Percentiles rank a stretch among this genome's conserved stretches.
Evolutionary conservation across 257 asterid species (phyloP).

Genomic region (Linderniella brevidens): DNA sequence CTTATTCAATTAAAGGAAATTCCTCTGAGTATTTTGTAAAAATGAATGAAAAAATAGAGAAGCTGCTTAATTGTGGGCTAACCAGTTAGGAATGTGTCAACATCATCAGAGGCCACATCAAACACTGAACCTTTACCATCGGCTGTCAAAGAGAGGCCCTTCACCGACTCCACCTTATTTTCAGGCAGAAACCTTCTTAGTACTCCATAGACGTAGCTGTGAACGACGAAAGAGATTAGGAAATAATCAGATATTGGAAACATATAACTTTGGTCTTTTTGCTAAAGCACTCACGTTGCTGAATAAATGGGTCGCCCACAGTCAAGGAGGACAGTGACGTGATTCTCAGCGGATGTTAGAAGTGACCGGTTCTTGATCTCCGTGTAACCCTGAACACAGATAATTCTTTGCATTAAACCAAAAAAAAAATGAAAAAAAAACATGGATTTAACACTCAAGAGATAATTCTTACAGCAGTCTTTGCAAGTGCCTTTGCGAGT

Average conservation of each 20-base stretch:
- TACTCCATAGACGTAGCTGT: conserved; percentile 53
- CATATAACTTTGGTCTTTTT: too few relatives aligned
- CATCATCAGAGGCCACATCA: conserved; percentile 56
- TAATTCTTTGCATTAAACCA: neutral
- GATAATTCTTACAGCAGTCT: conserved; percentile 58
- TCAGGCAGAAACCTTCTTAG: conserved; percentile 78
- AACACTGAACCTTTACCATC: conserved; percentile 90
- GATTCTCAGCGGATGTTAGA: conserved; percentile 74
- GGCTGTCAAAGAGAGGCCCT: conserved; percentile 76
- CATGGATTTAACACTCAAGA: neutral
- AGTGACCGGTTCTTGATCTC: conserved; percentile 82
- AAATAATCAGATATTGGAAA: too few relatives aligned
- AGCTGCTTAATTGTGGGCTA: conserved; percentile 4
- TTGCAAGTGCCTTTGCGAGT: conserved; percentile 93
- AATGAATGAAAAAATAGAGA: too few relatives aligned
- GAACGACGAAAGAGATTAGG: neutral
- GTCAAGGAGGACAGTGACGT: conserved; percentile 61
- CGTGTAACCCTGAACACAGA: conserved; percentile 58
- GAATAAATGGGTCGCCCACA: conserved; percentile 62
- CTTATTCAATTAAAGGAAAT: too few relatives aligned
- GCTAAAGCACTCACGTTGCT: conserved; percentile 57
- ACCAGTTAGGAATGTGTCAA: conserved; percentile 65
- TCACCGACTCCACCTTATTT: conserved; percentile 73
- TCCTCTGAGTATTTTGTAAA: too few relatives aligned
- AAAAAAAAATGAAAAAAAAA: neutral